Percentiles rank a stretch among this genome's conserved stretches.
These are phyloP conservation scores for Sphagnum fallax DNA, from an alignment of 228 moss, liverwort and hornwort species.

Conservation along the genomic window DNA sequence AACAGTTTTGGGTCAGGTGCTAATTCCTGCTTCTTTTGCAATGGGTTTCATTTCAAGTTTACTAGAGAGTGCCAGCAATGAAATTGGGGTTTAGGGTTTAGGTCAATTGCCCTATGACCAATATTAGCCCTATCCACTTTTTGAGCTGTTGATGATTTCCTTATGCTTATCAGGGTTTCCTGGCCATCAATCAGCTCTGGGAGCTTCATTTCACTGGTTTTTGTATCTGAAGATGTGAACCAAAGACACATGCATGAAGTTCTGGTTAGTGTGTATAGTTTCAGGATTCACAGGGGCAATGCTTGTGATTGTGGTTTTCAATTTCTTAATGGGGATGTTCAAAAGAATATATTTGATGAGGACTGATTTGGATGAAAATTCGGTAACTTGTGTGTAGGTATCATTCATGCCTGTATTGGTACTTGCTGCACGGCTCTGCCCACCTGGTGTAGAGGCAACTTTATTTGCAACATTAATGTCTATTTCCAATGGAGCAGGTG, in stretches of 20 bases:
- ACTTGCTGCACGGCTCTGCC: slow-evolving; percentile 86
- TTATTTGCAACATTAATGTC: slow-evolving; percentile 98
- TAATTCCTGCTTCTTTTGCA: neutral
- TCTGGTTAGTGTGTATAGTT: too few relatives aligned
- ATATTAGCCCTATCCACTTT: neutral
- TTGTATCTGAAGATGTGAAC: neutral
- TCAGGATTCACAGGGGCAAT: too few relatives aligned
- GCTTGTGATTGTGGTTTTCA: neutral
- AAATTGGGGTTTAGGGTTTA: neutral
- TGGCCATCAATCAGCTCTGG: too few relatives aligned
- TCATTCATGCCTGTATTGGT: slow-evolving; percentile 99
- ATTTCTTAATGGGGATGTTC: neutral
- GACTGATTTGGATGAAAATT: neutral
- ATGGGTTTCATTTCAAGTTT: neutral
- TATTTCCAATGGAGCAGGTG: slow-evolving; percentile 89
- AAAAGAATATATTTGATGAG: neutral
- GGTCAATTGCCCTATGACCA: neutral
- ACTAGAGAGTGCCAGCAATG: neutral
- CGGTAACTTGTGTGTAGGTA: slow-evolving; percentile 31
- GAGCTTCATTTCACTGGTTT: neutral
- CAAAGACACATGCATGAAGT: too few relatives aligned
- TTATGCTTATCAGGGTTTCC: neutral
- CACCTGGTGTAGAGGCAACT: slow-evolving; percentile 95
- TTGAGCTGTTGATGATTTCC: neutral
- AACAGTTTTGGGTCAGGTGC: slow-evolving; percentile 92